Evolutionary conservation across 1,139 yeast species (phyloP).

Genomic region (Pichia sp.): DNA sequence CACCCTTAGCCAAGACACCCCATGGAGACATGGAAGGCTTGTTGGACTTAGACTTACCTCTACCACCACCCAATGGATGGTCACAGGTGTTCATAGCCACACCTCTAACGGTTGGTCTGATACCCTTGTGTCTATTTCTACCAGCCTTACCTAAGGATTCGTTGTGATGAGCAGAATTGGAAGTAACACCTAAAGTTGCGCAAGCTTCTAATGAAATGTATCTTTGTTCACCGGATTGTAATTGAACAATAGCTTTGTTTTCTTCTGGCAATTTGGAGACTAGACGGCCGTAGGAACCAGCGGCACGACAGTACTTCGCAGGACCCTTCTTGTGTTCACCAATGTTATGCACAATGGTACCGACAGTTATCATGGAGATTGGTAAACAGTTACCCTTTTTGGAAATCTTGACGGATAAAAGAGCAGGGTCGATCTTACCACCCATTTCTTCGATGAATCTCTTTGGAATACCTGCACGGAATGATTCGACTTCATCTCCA

Average conservation of each 20-base stretch:
- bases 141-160: constrained; percentile 97
- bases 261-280: constrained; percentile 75
- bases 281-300: constrained; percentile 92
- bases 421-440: constrained; percentile 89
- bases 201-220: constrained; percentile 82
- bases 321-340: constrained; percentile 80
- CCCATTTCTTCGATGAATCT: constrained; percentile 78
- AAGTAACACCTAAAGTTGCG: constrained; percentile 93
- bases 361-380: constrained; percentile 86
- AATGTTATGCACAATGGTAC: constrained; percentile 85
- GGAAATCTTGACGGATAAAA: constrained; percentile 81
- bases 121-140: constrained; percentile 87
- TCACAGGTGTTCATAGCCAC: constrained; percentile 97
- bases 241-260: constrained; percentile 71
- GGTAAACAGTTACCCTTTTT: constrained; percentile 97
- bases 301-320: constrained; percentile 88
- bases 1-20: constrained; percentile 92
- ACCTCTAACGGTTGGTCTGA: constrained; percentile 96
- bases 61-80: constrained; percentile 99
- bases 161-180: constrained; percentile 94
- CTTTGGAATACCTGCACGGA: constrained; percentile 83
- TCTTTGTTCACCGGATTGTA: constrained; percentile 93
- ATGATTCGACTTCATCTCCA: constrained; percentile 89
- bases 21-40: constrained; percentile 94
- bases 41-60: constrained; percentile 98